Evolutionary conservation across 2,329 filamentous ascomycete species (phyloP), one percentile per base, ranked within the genome.

Genomic region (Exophiala dermatitidis): DNA sequence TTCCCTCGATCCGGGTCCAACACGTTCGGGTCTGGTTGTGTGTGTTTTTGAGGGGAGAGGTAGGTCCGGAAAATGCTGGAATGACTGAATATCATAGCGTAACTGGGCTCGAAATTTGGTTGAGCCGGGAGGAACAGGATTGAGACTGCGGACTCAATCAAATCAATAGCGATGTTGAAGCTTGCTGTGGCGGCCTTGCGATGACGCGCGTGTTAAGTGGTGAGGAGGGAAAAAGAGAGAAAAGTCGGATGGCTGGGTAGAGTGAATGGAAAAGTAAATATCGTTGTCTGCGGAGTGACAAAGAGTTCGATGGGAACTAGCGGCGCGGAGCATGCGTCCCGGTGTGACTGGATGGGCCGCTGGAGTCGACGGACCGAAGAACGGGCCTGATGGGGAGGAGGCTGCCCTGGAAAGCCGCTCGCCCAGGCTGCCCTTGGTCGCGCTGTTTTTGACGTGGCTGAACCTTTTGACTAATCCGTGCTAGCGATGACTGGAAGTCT

Each of bases 11-110:
- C 61, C 31, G 53, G 58, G 48, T 62, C 60, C 53, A 58, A 56
- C 42, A 54, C 56, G 43, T 50, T 40, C 43, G 52, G 54, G 42
- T 58, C 52, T 51, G 61, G 54, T 46, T 46, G 55, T 29, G 40
- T 50, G 41, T 55, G 51, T 37, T 58, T 53, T 55, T 48, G 59
- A 52, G 53, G 53, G 38, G 50, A 57, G 52, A 55, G 52, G 54
- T 50, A 56, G 47, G 56, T 59, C 45, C 49, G 58, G 49, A 54
- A 51, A 50, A 57, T 60, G 42, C 54, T 60, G 53, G 55, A 54
- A 46, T 53, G 53, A 52, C 57, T 55, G 57, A 60, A 59, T 63
- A 58, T 63, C 61, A 63, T 63, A 58, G 56, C 61, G 61, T 54
- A 60, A 46, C 49, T 50, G 50, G 41, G 44, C 45, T 53, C 40